Conservation (phyloP, 2,329 filamentous ascomycete genomes). For the Alternaria sp. region DNA sequence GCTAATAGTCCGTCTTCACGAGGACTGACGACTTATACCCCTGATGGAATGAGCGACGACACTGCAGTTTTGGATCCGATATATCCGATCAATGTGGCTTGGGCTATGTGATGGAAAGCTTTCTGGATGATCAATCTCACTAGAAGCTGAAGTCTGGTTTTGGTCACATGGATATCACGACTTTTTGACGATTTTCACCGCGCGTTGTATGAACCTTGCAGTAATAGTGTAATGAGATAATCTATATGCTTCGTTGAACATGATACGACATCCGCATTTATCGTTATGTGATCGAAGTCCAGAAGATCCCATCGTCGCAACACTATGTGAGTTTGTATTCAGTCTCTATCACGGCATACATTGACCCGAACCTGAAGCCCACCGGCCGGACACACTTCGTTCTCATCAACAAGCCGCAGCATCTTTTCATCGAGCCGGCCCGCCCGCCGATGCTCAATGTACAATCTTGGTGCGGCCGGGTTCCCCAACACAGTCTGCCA, state of each 20-base stretch:
- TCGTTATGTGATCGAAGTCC: not conserved
- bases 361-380: not conserved
- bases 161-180: constrained; percentile 8
- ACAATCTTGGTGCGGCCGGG: not conserved
- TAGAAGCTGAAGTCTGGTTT: not conserved
- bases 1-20: constrained; percentile 31
- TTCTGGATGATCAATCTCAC: constrained; percentile 1
- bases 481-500: constrained; percentile 13
- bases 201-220: constrained; percentile 4
- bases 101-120: constrained; percentile 15
- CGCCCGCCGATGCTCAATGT: not conserved
- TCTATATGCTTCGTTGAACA: not conserved
- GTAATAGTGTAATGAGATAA: constrained; percentile 19
- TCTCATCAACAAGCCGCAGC: not conserved
- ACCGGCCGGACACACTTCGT: not conserved
- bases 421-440: not conserved
- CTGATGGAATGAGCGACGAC: constrained; percentile 30
- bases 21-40: constrained; percentile 44
- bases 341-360: not conserved
- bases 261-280: not conserved
- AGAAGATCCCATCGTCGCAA: not conserved
- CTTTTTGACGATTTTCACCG: constrained; percentile 15
- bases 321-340: not conserved
- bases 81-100: constrained; percentile 8
- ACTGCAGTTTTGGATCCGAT: constrained; percentile 8